A percentile compares a stretch with the other conserved stretches of the same genome.
These are phyloP conservation scores for Hymenoscyphus occultus DNA, from an alignment of 2,329 filamentous ascomycete species.

Conservation along the genomic window DNA sequence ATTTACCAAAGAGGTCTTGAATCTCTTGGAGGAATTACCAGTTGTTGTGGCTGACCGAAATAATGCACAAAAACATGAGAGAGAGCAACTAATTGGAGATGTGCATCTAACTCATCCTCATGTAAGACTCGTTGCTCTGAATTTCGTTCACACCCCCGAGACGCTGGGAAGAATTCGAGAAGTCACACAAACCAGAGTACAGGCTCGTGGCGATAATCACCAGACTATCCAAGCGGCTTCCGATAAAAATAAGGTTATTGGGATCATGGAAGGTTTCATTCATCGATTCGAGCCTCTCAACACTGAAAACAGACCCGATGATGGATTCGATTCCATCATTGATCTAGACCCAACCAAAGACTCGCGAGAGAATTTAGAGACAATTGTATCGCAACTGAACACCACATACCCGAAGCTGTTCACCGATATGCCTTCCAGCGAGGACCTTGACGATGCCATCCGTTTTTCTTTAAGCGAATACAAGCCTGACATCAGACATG, in stretches of 20 bases:
- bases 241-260: conserved; percentile 68
- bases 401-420: conserved; percentile 76
- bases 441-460: conserved; percentile 79
- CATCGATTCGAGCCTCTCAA: conserved; percentile 78
- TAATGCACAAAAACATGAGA: conserved; percentile 85
- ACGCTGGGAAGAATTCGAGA: conserved; percentile 69
- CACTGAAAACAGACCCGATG: conserved; percentile 65
- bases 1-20: conserved; percentile 70
- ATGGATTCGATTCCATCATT: conserved; percentile 79
- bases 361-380: conserved; percentile 86
- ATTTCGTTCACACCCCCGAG: conserved; percentile 74
- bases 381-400: conserved; percentile 67
- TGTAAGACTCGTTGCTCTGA: conserved; percentile 76
- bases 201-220: conserved; percentile 89
- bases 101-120: conserved; percentile 59
- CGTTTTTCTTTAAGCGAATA: conserved; percentile 73
- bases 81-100: conserved; percentile 82
- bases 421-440: conserved; percentile 63
- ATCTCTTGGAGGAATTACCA: conserved; percentile 59
- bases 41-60: conserved; percentile 92
- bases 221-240: conserved; percentile 92
- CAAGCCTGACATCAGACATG: conserved; percentile 70
- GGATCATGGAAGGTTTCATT: conserved; percentile 95
- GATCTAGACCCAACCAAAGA: conserved; percentile 73
- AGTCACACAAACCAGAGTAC: conserved; percentile 73